These are phyloP conservation scores for Bipolaris cookei DNA, from an alignment of 2,329 filamentous ascomycete species.

Conservation along the genomic window DNA sequence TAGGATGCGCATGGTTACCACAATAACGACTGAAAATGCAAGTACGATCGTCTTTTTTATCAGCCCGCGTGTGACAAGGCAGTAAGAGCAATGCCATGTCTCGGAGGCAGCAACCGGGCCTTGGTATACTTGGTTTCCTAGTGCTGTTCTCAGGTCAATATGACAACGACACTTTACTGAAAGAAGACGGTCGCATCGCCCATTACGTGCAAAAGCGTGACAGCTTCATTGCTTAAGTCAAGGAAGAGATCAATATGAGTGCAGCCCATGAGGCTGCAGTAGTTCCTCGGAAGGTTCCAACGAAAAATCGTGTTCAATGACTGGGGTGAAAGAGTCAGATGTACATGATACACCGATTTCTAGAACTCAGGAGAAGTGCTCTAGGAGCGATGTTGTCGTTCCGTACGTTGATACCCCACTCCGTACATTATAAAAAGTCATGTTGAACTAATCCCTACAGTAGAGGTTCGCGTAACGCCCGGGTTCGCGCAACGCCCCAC, in stretches of 20 bases:
- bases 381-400: background rate
- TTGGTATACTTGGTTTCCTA: background rate
- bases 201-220: background rate
- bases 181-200: background rate
- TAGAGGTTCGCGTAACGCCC: too few species aligned
- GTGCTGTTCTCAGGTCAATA: background rate
- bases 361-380: background rate
- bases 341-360: background rate
- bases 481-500: too few species aligned
- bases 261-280: background rate
- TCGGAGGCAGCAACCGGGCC: background rate
- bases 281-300: background rate
- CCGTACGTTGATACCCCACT: background rate
- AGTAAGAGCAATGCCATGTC: background rate
- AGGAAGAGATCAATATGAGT: background rate
- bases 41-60: background rate
- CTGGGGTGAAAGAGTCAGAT: background rate
- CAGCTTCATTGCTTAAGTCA: background rate
- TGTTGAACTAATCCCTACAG: background rate
- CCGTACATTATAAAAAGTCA: background rate
- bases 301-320: background rate
- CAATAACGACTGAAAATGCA: background rate
- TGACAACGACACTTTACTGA: background rate
- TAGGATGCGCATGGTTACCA: background rate
- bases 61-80: background rate